Evolutionary conservation across 345 rosid species (phyloP).

Genomic region (Raphanus sativus): DNA sequence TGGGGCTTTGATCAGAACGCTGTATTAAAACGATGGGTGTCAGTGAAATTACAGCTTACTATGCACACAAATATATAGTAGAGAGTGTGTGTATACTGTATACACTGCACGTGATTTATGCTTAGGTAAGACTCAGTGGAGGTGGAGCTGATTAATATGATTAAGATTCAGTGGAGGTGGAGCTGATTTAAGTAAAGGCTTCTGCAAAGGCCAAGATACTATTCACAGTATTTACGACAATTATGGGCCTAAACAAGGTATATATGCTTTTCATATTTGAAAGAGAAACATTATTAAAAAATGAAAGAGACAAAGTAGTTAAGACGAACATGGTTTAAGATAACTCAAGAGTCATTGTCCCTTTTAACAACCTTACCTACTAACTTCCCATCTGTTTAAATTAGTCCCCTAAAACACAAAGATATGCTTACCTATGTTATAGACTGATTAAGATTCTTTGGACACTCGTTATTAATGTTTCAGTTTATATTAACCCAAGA

Average conservation of each 20-base stretch:
- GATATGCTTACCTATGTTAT: neutral
- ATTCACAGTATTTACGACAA: neutral
- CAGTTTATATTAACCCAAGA: too few species aligned
- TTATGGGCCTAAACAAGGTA: neutral
- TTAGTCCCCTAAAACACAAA: neutral
- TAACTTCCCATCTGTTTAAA: neutral
- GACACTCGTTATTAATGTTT: too few species aligned
- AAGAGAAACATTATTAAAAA: neutral
- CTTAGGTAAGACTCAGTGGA: constrained; percentile 40
- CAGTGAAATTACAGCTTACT: constrained; percentile 2
- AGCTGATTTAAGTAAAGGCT: constrained; percentile 9
- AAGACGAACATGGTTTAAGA: constrained; percentile 10
- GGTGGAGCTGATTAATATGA: constrained; percentile 28
- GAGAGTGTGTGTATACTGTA: constrained; percentile 7
- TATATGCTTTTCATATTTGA: neutral
- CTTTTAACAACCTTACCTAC: neutral
- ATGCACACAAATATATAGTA: neutral
- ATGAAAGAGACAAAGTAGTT: neutral
- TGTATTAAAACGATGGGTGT: constrained; percentile 11
- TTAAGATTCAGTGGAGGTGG: constrained; percentile 39
- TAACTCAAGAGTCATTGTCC: constrained; percentile 11
- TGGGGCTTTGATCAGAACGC: constrained; percentile 22
- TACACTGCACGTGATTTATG: constrained; percentile 34
- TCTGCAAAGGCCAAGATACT: neutral
- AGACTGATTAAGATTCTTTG: neutral